phyloP scores from a whole-genome alignment of 1,284 basidiomycete genomes.

The Coriolopsis trogii region DNA sequence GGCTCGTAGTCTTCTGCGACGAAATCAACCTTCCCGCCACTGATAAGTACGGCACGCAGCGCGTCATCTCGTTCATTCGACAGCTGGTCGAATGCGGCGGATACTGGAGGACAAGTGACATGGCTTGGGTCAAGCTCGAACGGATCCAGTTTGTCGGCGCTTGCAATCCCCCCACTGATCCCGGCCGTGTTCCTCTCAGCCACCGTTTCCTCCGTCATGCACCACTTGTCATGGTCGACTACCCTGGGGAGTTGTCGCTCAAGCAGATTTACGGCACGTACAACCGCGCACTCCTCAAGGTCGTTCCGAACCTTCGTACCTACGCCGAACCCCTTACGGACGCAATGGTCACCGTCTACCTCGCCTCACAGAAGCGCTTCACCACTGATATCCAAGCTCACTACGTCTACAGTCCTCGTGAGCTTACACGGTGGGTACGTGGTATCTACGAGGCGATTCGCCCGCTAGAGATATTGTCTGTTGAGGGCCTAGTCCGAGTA shows the following conservation, averaged over 20 bases:
- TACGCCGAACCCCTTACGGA: slow-evolving; percentile 95
- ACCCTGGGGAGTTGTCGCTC: slow-evolving; percentile 95
- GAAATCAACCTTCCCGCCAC: slow-evolving; percentile 98
- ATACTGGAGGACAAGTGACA: slow-evolving; percentile 94
- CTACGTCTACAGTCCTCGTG: slow-evolving; percentile 99
- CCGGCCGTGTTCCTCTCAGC: slow-evolving; percentile 96
- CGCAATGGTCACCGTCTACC: slow-evolving; percentile 97
- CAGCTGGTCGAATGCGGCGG: slow-evolving; percentile 96
- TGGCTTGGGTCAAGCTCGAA: slow-evolving; percentile 97
- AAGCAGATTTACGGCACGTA: slow-evolving; percentile 99
- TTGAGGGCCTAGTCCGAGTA: slow-evolving; percentile 94
- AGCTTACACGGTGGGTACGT: slow-evolving; percentile 96
- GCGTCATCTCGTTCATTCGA: slow-evolving; percentile 97
- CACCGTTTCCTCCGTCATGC: slow-evolving; percentile 98
- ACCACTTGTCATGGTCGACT: slow-evolving; percentile 99
- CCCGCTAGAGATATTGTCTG: slow-evolving; percentile 86
- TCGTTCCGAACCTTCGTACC: slow-evolving; percentile 90
- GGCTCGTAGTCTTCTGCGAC: slow-evolving; percentile 99
- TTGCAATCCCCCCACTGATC: slow-evolving; percentile 99
- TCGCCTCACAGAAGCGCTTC: slow-evolving; percentile 92
- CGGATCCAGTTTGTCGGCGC: slow-evolving; percentile 99
- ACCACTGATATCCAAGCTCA: slow-evolving; percentile 97
- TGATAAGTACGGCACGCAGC: slow-evolving; percentile 98
- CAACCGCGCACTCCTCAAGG: slow-evolving; percentile 94
- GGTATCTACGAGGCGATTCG: slow-evolving; percentile 97